Evolutionary conservation across 306 rosid genomes (phyloP).

Genomic region (Phaseolus lunatus): DNA sequence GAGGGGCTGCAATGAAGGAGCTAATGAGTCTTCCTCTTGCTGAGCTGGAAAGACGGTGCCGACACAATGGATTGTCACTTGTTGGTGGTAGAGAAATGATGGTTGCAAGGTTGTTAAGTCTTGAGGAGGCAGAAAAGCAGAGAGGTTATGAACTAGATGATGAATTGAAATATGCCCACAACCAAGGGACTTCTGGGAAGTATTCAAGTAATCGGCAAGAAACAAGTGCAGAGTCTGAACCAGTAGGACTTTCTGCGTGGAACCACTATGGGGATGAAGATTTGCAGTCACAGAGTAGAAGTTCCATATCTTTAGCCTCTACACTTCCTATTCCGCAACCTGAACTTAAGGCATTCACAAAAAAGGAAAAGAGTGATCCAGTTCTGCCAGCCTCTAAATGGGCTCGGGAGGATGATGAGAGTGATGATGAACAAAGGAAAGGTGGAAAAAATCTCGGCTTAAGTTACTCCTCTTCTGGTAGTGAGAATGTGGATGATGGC

Average conservation of each 20-base stretch:
- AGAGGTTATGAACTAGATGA: conserved; percentile 88
- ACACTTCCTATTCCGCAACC: conserved; percentile 73
- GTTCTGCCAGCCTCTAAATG: conserved; percentile 94
- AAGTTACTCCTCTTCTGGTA: conserved; percentile 96
- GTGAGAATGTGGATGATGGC: conserved; percentile 89
- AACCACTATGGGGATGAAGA: conserved; percentile 66
- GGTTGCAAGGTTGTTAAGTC: conserved; percentile 93
- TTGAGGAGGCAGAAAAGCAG: conserved; percentile 96
- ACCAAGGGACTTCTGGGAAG: conserved; percentile 74
- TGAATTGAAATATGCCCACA: conserved; percentile 75
- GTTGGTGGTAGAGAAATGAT: conserved; percentile 97
- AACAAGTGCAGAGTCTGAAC: conserved; percentile 68
- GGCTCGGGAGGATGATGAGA: conserved; percentile 98
- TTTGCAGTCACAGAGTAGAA: conserved; percentile 56
- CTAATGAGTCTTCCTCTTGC: conserved; percentile 86
- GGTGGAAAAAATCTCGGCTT: conserved; percentile 75
- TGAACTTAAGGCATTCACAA: conserved; percentile 75
- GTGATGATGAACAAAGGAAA: conserved; percentile 83
- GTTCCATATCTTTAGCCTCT: conserved; percentile 63
- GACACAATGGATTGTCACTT: conserved; percentile 97
- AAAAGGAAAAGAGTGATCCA: conserved; percentile 82
- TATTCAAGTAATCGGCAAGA: conserved; percentile 67
- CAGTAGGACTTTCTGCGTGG: conserved; percentile 77
- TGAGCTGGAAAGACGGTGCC: conserved; percentile 96
- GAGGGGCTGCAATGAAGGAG: conserved; percentile 94